Conservation (phyloP, 805 yeast genomes). For the Naumovozyma dairenensis region DNA sequence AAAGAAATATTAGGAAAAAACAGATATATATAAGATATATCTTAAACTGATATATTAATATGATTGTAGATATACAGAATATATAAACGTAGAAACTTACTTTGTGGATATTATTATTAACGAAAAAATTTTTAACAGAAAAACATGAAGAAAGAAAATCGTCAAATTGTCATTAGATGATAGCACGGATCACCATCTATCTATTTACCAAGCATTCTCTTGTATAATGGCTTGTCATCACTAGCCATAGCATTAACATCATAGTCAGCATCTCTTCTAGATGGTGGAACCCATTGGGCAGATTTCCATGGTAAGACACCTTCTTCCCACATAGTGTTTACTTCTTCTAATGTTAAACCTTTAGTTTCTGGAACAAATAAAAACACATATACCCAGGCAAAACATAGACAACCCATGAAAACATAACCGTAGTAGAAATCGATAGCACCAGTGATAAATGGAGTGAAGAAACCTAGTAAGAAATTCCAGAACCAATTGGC, state of each 20-base stretch:
- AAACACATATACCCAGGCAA: conserved; percentile 50
- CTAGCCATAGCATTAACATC: conserved; percentile 8
- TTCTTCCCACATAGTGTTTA: conserved; percentile 45
- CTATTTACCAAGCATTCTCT: conserved; percentile 8
- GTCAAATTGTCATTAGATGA: too few relatives aligned
- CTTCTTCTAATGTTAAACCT: conserved; percentile 72
- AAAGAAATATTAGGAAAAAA: too few relatives aligned
- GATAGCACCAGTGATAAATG: conserved; percentile 52
- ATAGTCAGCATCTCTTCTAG: conserved; percentile 15
- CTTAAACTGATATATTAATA: too few relatives aligned
- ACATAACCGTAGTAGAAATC: conserved; percentile 62
- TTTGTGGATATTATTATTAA: too few relatives aligned
- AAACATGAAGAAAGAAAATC: too few relatives aligned
- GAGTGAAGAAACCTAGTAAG: conserved; percentile 58
- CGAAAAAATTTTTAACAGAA: too few relatives aligned
- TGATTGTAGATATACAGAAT: too few relatives aligned
- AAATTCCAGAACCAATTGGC: conserved; percentile 60
- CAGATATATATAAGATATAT: too few relatives aligned
- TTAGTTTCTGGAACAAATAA: conserved; percentile 66
- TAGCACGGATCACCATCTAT: too few relatives aligned
- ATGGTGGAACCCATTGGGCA: conserved; percentile 38
- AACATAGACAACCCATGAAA: conserved; percentile 45
- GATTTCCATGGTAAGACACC: conserved; percentile 35
- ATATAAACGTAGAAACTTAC: too few relatives aligned
- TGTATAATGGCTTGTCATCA: conserved; percentile 11